These are phyloP conservation scores for Vitis rupestris DNA, from an alignment of 164 flowering plant genomes.

Conservation along the genomic window DNA sequence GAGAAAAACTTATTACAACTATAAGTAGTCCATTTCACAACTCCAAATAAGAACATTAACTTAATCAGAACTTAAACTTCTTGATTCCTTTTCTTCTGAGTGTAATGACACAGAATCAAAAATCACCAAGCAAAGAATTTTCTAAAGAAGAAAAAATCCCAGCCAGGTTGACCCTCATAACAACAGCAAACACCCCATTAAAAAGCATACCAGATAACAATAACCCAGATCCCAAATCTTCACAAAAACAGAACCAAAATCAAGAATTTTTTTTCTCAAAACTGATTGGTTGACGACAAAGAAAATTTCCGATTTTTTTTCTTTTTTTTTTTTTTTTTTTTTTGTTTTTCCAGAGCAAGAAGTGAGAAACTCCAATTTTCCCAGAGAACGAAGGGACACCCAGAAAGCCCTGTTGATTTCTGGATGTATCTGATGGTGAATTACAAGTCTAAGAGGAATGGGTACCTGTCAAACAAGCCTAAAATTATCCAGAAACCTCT, in stretches of 20 bases:
- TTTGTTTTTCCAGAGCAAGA: not conserved
- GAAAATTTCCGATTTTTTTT: too few relatives aligned
- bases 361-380: not conserved
- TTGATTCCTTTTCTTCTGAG: conserved; percentile 7
- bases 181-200: too few relatives aligned
- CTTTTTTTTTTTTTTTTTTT: too few relatives aligned
- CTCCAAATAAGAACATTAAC: conserved; percentile 2
- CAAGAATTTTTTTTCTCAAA: not conserved
- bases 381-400: conserved; percentile 11
- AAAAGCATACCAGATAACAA: too few relatives aligned
- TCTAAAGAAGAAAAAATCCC: conserved; percentile 1
- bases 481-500: conserved; percentile 9
- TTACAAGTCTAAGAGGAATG: conserved; percentile 13
- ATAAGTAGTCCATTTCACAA: conserved; percentile 17
- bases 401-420: conserved; percentile 16
- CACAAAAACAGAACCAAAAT: not conserved
- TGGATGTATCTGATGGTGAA: conserved; percentile 11
- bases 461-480: conserved; percentile 23
- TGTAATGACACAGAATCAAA: conserved; percentile 1
- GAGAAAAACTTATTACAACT: conserved; percentile 14
- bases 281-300: too few relatives aligned
- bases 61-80: not conserved
- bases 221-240: conserved; percentile 15
- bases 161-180: too few relatives aligned
- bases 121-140: not conserved